These are phyloP conservation scores for Daldinia vernicosa DNA, from an alignment of 495 filamentous ascomycete species.

Conservation along the genomic window DNA sequence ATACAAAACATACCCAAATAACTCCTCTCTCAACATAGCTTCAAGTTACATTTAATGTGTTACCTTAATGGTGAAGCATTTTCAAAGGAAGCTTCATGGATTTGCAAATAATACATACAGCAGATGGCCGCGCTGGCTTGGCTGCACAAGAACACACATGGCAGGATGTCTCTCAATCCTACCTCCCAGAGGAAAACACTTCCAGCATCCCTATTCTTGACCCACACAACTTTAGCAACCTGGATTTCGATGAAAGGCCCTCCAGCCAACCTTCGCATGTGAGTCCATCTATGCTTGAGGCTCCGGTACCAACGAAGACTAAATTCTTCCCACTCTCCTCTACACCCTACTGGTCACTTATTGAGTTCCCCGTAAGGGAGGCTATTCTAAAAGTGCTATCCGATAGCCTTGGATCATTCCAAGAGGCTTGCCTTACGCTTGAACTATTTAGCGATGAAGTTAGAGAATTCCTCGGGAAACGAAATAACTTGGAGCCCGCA, in stretches of 20 bases:
- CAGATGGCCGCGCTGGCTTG: no score
- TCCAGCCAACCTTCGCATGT: background rate
- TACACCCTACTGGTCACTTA: background rate
- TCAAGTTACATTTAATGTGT: background rate
- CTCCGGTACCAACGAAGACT: background rate
- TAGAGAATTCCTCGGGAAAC: background rate
- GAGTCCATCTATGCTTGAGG: background rate
- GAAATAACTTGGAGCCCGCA: background rate
- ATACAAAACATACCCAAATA: background rate
- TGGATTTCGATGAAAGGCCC: background rate
- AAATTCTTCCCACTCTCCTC: background rate
- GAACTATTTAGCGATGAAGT: background rate
- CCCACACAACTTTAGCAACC: background rate
- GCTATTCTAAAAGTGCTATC: constrained; percentile 11
- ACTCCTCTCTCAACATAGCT: background rate
- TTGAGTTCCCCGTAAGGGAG: constrained; percentile 12
- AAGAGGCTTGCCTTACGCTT: background rate
- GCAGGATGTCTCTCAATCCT: background rate
- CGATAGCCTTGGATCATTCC: background rate
- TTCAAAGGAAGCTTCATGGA: background rate
- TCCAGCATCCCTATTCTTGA: background rate
- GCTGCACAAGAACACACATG: background rate
- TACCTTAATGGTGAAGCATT: background rate
- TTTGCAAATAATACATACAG: background rate
- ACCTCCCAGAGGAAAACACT: background rate